Evolutionary conservation across 2,329 filamentous ascomycete species (phyloP), one percentile per base, ranked within the genome.

Genomic region (Emergomyces orientalis): DNA sequence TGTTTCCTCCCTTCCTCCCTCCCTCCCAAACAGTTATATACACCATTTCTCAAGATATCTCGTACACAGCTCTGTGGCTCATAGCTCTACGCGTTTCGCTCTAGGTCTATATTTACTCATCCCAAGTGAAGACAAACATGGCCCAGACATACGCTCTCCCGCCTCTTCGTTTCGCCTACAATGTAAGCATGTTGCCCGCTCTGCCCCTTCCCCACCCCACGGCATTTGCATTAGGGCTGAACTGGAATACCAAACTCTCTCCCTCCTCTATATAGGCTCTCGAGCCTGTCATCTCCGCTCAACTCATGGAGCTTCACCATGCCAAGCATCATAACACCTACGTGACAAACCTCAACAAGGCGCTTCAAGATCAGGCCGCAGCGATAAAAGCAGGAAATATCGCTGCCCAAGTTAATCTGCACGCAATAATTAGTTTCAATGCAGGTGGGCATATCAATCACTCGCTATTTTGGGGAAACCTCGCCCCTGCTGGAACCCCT

Each of bases 241-340:
- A 41, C n/a, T 8, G 88, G 85, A 65, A 90, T 89, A 73, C 82
- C 92, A 64, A 91, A 91, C 78, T 3, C 6, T 80, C 79, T 62
- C 85, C 63, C 86, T 0, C 78, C 90, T 60, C 77, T 22, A 27
- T 49, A 49, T 17, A 70, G 80, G 93, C 91, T 55, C 90, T 97
- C 70, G 93, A 97, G 79, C 84, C 83, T 68, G 74, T 81, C 74
- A 83, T 96, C 81, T 91, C 88, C 49, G 86, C 87, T 74, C 85
- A 93, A 78, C 96, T 96, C 80, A 96, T 96, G 91, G 88, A 95
- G 80, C 85, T 96, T 39, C 91, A 96, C 81, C 89, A 96, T 84
- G 85, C 84, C 78, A 95, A 93, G 79, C 91, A 96, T 81, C 91
- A 96, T 80, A 87, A 93, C 77, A 91, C 91, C 71, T 96, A 96